Base-by-base conservation (phyloP, 2,329 filamentous ascomycete genomes). In the Venturia nashicola region DNA sequence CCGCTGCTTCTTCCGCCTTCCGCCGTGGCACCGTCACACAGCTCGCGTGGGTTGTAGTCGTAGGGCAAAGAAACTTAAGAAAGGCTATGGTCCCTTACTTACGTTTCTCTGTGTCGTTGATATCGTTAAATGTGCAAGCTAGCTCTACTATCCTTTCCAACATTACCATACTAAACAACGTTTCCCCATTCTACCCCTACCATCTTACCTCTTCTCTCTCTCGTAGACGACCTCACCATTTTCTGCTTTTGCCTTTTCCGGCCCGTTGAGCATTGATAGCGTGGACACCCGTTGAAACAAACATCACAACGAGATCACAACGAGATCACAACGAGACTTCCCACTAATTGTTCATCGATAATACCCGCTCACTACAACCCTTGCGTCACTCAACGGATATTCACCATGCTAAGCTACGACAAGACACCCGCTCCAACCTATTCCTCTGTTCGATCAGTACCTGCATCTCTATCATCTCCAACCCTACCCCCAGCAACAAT, bases 361-460 rank as follows among this genome's bases (percentile, higher is more conserved):
- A 32, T 43, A 14, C 20, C 46, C 46, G 20, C 46, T 27, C 27
- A 6, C 46, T 27, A 51, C 20, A 9, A 27, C 2, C 20, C 46
- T 9, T 51, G 9, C 14, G 8, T 34, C 23, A 36, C 2, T 46
- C 32, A 34, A 46, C 60, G 8, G 14, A 23, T 18, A 40, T 12
- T 20, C 61, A 59, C 39, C 27, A 67, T 67, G 66, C 66, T 67
- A 64, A 67, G 63, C n/a, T 67, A 67, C 65, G 65, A 66, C 59
- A 62, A 65, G 34, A 62, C 61, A 23, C 51, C 66, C 27, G 44
- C 59, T 32, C 27, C 62, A 23, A 34, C 62, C 11, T 61, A 66
- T 63, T 65, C 62, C 61, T 44, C 66, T 12, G 59, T 60, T 36
- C 65, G 60, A 32, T 39, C 65, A 46, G 44, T 27, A 43, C 64